A percentile compares a stretch with the other conserved stretches of the same genome.
Conservation (phyloP, 116 monocot species). For the Zostera marina region DNA sequence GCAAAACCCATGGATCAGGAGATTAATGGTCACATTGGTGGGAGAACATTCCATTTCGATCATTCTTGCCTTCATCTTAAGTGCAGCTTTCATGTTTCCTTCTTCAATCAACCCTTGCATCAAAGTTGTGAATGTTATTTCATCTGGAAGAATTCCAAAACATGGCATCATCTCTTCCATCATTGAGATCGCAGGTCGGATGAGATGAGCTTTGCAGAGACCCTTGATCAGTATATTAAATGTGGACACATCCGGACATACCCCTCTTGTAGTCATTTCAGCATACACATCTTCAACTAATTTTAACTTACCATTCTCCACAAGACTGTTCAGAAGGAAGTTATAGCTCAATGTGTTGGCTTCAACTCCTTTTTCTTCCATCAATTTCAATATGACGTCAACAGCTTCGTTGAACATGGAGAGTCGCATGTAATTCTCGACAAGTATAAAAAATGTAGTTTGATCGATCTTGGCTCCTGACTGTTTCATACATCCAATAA, state of each 20-base stretch:
- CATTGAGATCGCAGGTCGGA: conserved; percentile 49
- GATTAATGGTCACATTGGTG: conserved; percentile 48
- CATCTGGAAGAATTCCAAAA: conserved; percentile 46
- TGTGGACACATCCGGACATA: conserved; percentile 52
- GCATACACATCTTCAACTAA: conserved; percentile 63
- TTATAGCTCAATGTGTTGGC: conserved; percentile 42
- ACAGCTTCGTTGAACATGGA: conserved; percentile 48
- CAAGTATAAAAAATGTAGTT: conserved; percentile 33
- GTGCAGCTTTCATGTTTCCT: conserved; percentile 54
- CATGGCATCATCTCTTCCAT: conserved; percentile 56
- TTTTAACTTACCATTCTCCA: conserved; percentile 56
- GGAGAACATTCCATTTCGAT: conserved; percentile 37
- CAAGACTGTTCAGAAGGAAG: conserved; percentile 52
- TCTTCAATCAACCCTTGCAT: conserved; percentile 79
- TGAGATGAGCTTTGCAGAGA: conserved; percentile 62
- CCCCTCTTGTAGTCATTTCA: conserved; percentile 35
- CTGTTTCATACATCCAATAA: conserved; percentile 36
- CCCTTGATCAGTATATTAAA: conserved; percentile 87
- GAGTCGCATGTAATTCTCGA: conserved; percentile 28
- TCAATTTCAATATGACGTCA: conserved; percentile 31
- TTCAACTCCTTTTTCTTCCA: conserved; percentile 37
- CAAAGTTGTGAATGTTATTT: conserved; percentile 74
- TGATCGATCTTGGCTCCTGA: conserved; percentile 27
- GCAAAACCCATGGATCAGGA: conserved; percentile 63
- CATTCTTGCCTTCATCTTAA: conserved; percentile 54